Percentiles rank a stretch among this genome's conserved stretches.
Conservation (phyloP, 805 yeast species). For the Wickerhamiella azymoides region DNA sequence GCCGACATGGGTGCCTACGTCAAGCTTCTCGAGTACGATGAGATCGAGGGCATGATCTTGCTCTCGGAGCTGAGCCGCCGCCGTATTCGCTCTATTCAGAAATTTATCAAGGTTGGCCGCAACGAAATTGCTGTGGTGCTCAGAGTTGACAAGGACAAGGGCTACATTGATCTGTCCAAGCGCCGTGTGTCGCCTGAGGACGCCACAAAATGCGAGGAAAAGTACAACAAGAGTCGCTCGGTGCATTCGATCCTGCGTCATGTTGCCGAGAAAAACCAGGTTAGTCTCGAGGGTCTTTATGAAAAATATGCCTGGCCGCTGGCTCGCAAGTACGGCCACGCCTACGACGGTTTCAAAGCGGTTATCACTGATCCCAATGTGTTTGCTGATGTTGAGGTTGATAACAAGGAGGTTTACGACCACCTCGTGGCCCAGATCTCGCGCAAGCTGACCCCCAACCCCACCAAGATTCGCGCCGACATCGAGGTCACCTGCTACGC, state of each 20-base stretch:
- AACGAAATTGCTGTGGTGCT: constrained; percentile 96
- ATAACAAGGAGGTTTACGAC: constrained; percentile 58
- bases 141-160: constrained; percentile 97
- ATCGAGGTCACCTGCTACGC: constrained; percentile 94
- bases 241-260: constrained; percentile 97
- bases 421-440: constrained; percentile 81
- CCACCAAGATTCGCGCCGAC: constrained; percentile 96
- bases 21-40: constrained; percentile 88
- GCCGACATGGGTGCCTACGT: constrained; percentile 99
- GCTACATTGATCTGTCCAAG: constrained; percentile 92
- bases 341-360: constrained; percentile 91
- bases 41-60: constrained; percentile 96
- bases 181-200: constrained; percentile 98
- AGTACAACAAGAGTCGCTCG: constrained; percentile 91
- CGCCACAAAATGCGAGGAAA: constrained; percentile 91
- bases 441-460: constrained; percentile 93
- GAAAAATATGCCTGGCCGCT: constrained; percentile 94
- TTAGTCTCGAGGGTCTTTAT: constrained; percentile 75
- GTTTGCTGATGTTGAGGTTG: constrained; percentile 59
- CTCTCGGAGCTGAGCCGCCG: constrained; percentile 94
- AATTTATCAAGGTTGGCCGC: constrained; percentile 93
- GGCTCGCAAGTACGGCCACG: constrained; percentile 89
- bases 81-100: constrained; percentile 96
- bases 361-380: constrained; percentile 85
- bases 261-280: constrained; percentile 91